Conservation (phyloP, 139 green algal genomes). For the Auxenochlorella protothecoides region DNA sequence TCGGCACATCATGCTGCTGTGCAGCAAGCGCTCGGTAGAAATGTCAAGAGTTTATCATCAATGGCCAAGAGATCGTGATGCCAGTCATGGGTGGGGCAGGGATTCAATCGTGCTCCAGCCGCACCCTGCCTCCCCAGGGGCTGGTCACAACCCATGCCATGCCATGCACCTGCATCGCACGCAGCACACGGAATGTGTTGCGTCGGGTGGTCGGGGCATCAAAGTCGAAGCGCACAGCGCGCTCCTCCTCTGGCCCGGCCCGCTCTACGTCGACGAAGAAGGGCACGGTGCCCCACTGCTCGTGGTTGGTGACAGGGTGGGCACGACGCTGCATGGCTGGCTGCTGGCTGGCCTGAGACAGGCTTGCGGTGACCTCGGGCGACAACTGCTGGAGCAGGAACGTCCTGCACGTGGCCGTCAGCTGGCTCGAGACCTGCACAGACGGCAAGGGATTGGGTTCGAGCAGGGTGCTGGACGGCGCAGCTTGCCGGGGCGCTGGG, state of each 20-base stretch:
- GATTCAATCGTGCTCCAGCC: no score
- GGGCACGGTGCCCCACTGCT: conserved; percentile 61
- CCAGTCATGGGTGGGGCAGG: no score
- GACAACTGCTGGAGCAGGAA: conserved; percentile 51
- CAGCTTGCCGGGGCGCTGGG: no score
- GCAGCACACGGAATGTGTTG: conserved; percentile 84
- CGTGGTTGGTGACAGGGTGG: no score
- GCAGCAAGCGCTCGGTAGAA: no score
- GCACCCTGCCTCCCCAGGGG: no score
- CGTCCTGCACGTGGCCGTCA: conserved; percentile 37
- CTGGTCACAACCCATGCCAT: no score
- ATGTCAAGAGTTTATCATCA: no score
- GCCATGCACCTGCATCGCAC: conserved; percentile 61
- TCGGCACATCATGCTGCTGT: no score
- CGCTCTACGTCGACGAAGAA: conserved; percentile 53
- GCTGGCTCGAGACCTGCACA: conserved; percentile 9
- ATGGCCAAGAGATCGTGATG: no score
- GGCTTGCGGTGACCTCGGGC: conserved; percentile 2
- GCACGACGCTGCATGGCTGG: no score
- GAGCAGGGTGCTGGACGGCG: background rate
- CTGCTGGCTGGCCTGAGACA: no score
- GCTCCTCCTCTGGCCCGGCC: background rate
- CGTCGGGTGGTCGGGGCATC: conserved; percentile 67
- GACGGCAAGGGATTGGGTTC: background rate
- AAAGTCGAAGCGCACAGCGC: conserved; percentile 65